Percentiles rank a stretch among this genome's conserved stretches.
Conservation (phyloP, 305 asterid species). For the Fraxinus sp. region DNA sequence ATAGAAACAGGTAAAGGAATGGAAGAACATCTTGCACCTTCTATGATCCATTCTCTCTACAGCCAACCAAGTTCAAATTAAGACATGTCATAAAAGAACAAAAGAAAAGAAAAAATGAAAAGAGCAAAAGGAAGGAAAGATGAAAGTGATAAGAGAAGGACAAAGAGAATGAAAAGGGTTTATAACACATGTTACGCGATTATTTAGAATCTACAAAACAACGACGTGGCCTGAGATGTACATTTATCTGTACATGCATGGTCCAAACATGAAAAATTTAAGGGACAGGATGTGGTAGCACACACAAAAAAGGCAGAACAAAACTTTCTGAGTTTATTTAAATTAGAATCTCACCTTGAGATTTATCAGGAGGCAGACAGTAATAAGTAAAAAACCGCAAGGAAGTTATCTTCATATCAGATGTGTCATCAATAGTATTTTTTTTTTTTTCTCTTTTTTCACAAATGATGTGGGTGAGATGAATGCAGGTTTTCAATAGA, state of each 20-base stretch:
- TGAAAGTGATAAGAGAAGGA: background rate
- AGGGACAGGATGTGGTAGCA: background rate
- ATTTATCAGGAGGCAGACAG: background rate
- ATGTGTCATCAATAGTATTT: background rate
- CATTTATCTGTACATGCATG: background rate
- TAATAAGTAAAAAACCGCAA: background rate
- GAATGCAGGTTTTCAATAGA: background rate
- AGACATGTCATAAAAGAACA: background rate
- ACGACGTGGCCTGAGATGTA: background rate
- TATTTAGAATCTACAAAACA: background rate
- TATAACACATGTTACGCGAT: background rate
- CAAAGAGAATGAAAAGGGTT: background rate
- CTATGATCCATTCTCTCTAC: conserved; percentile 4
- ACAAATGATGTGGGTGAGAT: background rate
- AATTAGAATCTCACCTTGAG: background rate
- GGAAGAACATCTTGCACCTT: background rate
- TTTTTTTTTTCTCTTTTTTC: background rate
- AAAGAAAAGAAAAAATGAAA: background rate
- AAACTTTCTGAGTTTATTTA: background rate
- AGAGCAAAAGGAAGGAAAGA: background rate
- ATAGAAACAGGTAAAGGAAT: background rate
- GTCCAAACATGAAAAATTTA: background rate
- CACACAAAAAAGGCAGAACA: background rate
- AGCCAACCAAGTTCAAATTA: conserved; percentile 6
- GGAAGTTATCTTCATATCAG: background rate